Percentiles rank a stretch among this genome's conserved stretches.
These are phyloP conservation scores for Candida nemodendra DNA, from an alignment of 805 yeast genomes.

Conservation along the genomic window DNA sequence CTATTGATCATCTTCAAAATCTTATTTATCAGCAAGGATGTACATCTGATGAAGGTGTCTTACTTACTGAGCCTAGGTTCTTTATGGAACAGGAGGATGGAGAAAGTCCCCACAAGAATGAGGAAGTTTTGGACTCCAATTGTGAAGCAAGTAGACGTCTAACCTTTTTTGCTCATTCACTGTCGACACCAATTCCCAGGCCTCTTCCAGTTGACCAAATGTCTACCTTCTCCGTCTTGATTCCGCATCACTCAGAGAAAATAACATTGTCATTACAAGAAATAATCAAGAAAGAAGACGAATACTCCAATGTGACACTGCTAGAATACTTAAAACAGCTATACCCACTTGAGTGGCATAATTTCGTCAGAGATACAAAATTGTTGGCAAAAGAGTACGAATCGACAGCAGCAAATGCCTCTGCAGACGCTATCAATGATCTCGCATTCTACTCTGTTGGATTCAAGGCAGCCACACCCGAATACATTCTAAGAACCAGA, in stretches of 20 bases:
- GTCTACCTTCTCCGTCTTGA: constrained; percentile 80
- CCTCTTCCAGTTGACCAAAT: constrained; percentile 62
- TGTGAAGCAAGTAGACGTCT: constrained; percentile 82
- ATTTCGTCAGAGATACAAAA: constrained; percentile 57
- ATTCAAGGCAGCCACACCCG: constrained; percentile 63
- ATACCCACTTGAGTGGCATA: constrained; percentile 56
- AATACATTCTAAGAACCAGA: constrained; percentile 66
- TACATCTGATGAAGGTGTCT: constrained; percentile 38
- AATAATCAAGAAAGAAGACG: constrained; percentile 71
- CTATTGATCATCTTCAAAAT: constrained; percentile 68
- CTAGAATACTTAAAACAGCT: constrained; percentile 56
- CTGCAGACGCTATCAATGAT: constrained; percentile 39
- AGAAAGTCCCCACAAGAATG: constrained; percentile 35
- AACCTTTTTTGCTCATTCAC: constrained; percentile 86
- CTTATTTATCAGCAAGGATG: constrained; percentile 53
- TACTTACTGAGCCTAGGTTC: constrained; percentile 69
- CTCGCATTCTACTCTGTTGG: constrained; percentile 71
- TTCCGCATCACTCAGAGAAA: constrained; percentile 87
- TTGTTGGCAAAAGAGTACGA: constrained; percentile 46
- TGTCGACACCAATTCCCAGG: constrained; percentile 82
- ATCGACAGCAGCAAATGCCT: constrained; percentile 7
- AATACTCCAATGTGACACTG: constrained; percentile 53
- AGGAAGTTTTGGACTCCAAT: constrained; percentile 56
- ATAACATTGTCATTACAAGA: constrained; percentile 74
- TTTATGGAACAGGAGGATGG: constrained; percentile 84